Base-by-base conservation (phyloP, 352 stramenopile species). In the Phytophthora cryptogea region DNA sequence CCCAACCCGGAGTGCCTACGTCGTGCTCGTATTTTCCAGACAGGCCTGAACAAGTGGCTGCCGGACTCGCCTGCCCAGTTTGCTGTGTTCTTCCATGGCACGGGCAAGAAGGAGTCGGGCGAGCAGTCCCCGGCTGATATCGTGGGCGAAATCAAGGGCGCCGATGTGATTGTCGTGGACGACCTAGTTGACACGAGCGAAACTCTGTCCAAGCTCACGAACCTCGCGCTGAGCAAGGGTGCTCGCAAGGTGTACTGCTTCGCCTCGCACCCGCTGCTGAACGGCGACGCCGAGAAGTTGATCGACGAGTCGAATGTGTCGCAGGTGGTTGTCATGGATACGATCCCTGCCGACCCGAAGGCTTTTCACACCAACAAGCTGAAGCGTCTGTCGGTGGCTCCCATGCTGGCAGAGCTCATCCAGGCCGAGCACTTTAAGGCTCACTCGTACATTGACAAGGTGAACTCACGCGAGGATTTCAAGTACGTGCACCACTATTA, bases 91-190 rank as follows among this genome's bases (percentile, higher is more conserved):
- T 92, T 95, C 61, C 84, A 88, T 47, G 87, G 82, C 37, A 86
- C 76, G 8, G 75, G 79, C 46, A 80, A 80, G 60, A 68, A 66
- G 42, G 59, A 54, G 31, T 63, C 64, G 37, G 76, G 76, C 17
- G 79, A 90, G 49, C 75, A 77, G 58, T 82, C 77, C n/a, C 66
- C 70, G n/a, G 77, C 83, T 1, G 83, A 96, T 49, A 91, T 97
- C 47, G 82, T 97, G 14, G 90, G 90, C 14, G 86, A 98, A 39
- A 80, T 98, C 16, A 80, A 91, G 27, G 90, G 87, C 23, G 80
- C 82, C 27, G 89, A 97, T 56, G 87, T 96, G 36, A 94, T 98
- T 60, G 83, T 98, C 35, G 89, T 98, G 26, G 92, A 98, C 65
- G 91, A 97, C 67, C 75, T 97, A 49, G 82, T 98, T 37, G 90